phyloP scores from a whole-genome alignment of 129 eudicot species.

The Flaveria ramosissima region DNA sequence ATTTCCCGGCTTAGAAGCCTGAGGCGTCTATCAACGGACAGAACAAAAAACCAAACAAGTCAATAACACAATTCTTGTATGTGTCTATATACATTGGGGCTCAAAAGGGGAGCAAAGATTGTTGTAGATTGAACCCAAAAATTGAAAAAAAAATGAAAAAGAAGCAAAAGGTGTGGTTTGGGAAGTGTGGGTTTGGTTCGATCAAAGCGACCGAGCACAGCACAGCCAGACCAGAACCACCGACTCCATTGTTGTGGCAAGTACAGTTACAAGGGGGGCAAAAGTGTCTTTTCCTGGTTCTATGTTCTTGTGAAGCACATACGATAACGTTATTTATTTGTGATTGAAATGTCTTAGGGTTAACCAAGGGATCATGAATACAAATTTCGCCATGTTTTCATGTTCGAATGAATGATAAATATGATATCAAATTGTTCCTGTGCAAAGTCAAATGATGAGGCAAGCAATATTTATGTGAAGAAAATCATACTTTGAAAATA shows the following conservation, averaged over 20 bases:
- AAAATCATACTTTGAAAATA: not conserved
- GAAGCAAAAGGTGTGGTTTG: conserved; percentile 44
- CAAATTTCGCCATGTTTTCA: conserved; percentile 10
- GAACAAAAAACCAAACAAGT: conserved; percentile 30
- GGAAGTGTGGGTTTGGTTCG: conserved; percentile 73
- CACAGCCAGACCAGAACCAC: conserved; percentile 56
- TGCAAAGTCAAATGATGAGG: not conserved
- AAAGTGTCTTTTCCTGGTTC: conserved; percentile 21
- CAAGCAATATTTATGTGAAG: not conserved
- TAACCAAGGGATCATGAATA: not conserved
- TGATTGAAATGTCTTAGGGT: conserved; percentile 3
- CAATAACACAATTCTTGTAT: conserved; percentile 20
- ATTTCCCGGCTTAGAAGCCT: conserved; percentile 74
- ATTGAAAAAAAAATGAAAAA: conserved; percentile 1
- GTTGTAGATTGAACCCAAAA: conserved; percentile 38
- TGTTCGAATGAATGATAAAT: not conserved
- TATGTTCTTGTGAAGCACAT: conserved; percentile 21
- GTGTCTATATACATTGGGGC: conserved; percentile 31
- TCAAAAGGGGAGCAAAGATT: conserved; percentile 30
- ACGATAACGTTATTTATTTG: conserved; percentile 13
- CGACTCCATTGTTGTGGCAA: conserved; percentile 46
- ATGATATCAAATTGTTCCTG: not conserved
- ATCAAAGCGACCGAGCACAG: conserved; percentile 57
- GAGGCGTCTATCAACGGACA: conserved; percentile 47
- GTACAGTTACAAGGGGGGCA: conserved; percentile 49